These are phyloP conservation scores for Ceratopteris richardii DNA, from an alignment of 75 land plant species.

Conservation along the genomic window DNA sequence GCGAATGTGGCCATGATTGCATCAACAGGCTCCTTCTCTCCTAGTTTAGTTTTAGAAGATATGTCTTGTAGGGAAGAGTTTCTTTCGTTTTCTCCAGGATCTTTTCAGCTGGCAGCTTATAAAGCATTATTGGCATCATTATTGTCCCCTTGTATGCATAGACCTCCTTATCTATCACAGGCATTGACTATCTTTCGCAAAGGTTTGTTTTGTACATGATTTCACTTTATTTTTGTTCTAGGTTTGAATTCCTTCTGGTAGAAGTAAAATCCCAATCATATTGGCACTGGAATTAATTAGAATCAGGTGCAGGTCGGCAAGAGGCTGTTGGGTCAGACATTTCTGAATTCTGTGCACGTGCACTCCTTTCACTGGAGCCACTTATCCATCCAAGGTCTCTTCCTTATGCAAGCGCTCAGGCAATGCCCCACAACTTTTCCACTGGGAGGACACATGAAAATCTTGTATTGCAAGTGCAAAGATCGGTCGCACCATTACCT, in stretches of 20 bases:
- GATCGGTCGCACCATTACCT: constrained; percentile 13
- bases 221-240: not conserved
- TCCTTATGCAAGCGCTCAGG: constrained; percentile 34
- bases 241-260: too few species aligned
- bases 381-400: constrained; percentile 81
- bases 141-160: constrained; percentile 54
- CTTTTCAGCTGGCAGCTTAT: constrained; percentile 78
- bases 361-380: constrained; percentile 70
- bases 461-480: constrained; percentile 18
- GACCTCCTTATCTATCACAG: constrained; percentile 63
- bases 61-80: constrained; percentile 14
- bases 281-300: too few species aligned
- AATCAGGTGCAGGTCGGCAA: constrained; percentile 57
- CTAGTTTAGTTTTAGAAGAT: constrained; percentile 13
- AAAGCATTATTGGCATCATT: constrained; percentile 71
- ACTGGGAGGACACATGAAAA: constrained; percentile 16
- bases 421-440: constrained; percentile 10
- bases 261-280: too few species aligned
- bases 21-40: constrained; percentile 39
- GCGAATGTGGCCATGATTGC: constrained; percentile 53
- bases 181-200: constrained; percentile 71
- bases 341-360: constrained; percentile 74
- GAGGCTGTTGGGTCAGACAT: constrained; percentile 55
- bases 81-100: constrained; percentile 23
- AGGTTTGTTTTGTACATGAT: too few species aligned